Conservation (phyloP, 2,329 filamentous ascomycete species). For the Coniella vitis region DNA sequence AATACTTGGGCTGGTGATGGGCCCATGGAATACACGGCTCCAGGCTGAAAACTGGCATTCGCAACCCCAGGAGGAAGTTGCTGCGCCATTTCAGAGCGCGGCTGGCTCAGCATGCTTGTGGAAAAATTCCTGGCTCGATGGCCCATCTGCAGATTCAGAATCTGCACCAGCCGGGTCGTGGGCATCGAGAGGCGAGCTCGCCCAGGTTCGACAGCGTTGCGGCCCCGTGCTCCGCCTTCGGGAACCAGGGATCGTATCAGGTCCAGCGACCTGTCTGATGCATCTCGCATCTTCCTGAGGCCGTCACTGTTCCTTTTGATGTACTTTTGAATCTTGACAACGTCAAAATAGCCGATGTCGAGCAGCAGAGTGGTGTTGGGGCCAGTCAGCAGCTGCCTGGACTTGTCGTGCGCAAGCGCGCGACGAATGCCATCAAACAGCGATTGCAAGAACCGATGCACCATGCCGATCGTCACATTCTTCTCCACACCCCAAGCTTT, state of each 20-base stretch:
- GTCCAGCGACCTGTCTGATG: slow-evolving; percentile 6
- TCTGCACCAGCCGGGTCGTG: background rate
- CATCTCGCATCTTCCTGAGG: background rate
- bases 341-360: background rate
- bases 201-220: background rate
- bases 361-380: background rate
- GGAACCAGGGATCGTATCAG: slow-evolving; percentile 9
- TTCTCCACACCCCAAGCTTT: slow-evolving; percentile 28
- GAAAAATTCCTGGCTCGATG: too few relatives aligned
- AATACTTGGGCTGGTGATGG: too few relatives aligned
- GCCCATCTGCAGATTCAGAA: too few relatives aligned
- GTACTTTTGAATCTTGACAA: slow-evolving; percentile 13
- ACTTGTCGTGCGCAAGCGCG: background rate
- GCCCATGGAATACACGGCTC: too few relatives aligned
- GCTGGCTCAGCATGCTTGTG: too few relatives aligned
- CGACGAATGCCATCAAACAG: slow-evolving; percentile 18
- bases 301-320: slow-evolving; percentile 12
- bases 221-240: background rate
- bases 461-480: slow-evolving; percentile 25
- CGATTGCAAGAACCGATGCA: slow-evolving; percentile 20
- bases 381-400: too few relatives aligned
- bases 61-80: background rate
- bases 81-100: background rate
- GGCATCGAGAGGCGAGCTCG: slow-evolving; percentile 6
- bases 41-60: too few relatives aligned